A percentile compares a stretch with the other conserved stretches of the same genome.
These are phyloP conservation scores for Suillus spraguei DNA, from an alignment of 768 basidiomycete species.

Conservation along the genomic window DNA sequence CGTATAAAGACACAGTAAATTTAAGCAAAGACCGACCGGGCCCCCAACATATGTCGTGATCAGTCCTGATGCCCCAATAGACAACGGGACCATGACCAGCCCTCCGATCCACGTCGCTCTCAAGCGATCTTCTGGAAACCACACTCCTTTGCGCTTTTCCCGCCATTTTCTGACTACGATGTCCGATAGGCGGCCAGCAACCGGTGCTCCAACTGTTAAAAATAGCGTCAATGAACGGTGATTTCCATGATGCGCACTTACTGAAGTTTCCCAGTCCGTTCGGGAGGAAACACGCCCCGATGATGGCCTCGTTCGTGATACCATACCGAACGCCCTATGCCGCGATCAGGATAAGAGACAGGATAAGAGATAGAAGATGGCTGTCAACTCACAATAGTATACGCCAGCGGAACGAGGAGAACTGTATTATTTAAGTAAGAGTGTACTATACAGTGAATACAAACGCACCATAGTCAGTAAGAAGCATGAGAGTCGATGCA, in stretches of 20 bases:
- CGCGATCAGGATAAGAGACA: not conserved
- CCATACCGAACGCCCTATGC: slow-evolving; percentile 54
- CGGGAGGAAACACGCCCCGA: slow-evolving; percentile 63
- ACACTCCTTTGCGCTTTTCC: slow-evolving; percentile 47
- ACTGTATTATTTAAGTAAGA: slow-evolving; percentile 30
- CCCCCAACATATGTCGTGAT: slow-evolving; percentile 50
- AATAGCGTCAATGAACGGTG: not conserved
- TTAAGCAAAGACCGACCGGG: slow-evolving; percentile 45
- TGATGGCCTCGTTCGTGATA: slow-evolving; percentile 55
- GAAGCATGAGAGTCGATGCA: not conserved
- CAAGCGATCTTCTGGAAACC: slow-evolving; percentile 67
- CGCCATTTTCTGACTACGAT: slow-evolving; percentile 47
- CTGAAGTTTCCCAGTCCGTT: slow-evolving; percentile 59
- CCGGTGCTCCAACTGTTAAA: slow-evolving; percentile 52
- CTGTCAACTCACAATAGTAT: slow-evolving; percentile 51
- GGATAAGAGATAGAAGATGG: not conserved
- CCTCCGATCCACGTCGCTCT: slow-evolving; percentile 48
- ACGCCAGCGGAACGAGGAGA: slow-evolving; percentile 56
- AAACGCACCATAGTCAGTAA: not conserved
- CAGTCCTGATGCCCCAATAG: slow-evolving; percentile 48
- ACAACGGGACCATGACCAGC: slow-evolving; percentile 48
- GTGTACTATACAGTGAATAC: slow-evolving; percentile 20
- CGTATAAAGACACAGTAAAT: slow-evolving; percentile 54
- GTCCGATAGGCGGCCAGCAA: slow-evolving; percentile 60
- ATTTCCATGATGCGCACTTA: slow-evolving; percentile 32